Evolutionary conservation across 2,329 filamentous ascomycete species (phyloP).

Genomic region (Aspergillus jensenii): DNA sequence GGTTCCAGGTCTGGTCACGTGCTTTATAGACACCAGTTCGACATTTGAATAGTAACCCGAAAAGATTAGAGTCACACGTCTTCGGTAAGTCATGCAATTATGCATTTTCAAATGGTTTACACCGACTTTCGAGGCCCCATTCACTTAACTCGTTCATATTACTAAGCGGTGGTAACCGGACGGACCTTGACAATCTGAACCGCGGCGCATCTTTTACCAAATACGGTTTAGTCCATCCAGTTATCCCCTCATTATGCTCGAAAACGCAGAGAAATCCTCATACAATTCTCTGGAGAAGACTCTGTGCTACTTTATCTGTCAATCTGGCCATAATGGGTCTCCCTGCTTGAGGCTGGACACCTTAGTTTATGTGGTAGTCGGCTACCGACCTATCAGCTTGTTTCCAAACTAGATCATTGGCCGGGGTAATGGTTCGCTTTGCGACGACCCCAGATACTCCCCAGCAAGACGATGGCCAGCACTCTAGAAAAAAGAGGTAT

Average conservation of each 20-base stretch:
- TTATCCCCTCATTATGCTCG: background rate
- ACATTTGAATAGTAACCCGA: no score
- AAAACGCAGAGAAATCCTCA: background rate
- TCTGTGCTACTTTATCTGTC: background rate
- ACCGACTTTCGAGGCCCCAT: no score
- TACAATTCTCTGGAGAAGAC: background rate
- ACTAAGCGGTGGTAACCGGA: background rate
- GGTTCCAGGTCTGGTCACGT: no score
- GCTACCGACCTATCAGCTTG: background rate
- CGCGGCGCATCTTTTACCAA: slow-evolving; percentile 19
- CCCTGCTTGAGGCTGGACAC: background rate
- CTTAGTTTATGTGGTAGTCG: background rate
- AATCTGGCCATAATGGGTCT: background rate
- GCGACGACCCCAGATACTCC: background rate
- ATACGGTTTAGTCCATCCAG: slow-evolving; percentile 19
- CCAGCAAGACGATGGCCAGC: background rate
- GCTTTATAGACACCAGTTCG: no score
- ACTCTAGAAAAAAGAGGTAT: slow-evolving; percentile 18
- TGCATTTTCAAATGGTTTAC: no score
- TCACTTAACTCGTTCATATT: no score
- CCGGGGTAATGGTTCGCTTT: slow-evolving; percentile 5
- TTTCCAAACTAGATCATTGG: slow-evolving; percentile 2
- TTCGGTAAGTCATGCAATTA: no score
- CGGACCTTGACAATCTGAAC: background rate
- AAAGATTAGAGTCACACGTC: no score